Conservation (phyloP, 176 grass and related monocot species). For the Aegilops tauschii region DNA sequence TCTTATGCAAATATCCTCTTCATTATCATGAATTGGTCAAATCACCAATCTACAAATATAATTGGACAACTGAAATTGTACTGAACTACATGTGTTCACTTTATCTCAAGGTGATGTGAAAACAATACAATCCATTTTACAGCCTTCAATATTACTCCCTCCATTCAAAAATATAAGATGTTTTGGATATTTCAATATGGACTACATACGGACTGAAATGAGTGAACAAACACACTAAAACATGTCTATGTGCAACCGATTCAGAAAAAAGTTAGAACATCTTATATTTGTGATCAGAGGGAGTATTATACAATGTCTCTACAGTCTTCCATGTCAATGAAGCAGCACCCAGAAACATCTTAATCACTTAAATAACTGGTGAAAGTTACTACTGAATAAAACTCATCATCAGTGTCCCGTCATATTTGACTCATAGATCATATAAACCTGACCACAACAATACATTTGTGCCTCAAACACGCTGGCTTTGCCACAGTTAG, state of each 20-base stretch:
- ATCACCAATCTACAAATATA: conserved; percentile 18
- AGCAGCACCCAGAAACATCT: conserved; percentile 8
- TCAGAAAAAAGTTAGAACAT: too few relatives aligned
- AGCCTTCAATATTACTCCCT: neutral
- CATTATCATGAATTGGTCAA: neutral
- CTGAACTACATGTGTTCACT: neutral
- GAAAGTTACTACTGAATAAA: neutral
- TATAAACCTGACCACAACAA: neutral
- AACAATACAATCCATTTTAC: neutral
- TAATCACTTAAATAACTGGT: neutral
- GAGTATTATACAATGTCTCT: neutral
- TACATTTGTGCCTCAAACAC: neutral
- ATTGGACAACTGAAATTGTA: neutral
- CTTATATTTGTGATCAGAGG: too few relatives aligned
- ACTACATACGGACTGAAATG: too few relatives aligned
- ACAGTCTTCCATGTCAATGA: neutral
- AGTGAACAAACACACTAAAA: too few relatives aligned
- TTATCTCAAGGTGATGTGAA: conserved; percentile 1
- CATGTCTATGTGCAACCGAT: too few relatives aligned
- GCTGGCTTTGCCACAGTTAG: neutral
- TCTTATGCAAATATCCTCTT: neutral
- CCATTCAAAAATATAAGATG: too few relatives aligned
- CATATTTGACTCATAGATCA: neutral
- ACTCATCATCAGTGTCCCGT: neutral
- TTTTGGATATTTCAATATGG: too few relatives aligned